Evolutionary conservation across 768 basidiomycete species (phyloP), one percentile per base, ranked within the genome.

Genomic region (Gloeopeniophorella convolvens): DNA sequence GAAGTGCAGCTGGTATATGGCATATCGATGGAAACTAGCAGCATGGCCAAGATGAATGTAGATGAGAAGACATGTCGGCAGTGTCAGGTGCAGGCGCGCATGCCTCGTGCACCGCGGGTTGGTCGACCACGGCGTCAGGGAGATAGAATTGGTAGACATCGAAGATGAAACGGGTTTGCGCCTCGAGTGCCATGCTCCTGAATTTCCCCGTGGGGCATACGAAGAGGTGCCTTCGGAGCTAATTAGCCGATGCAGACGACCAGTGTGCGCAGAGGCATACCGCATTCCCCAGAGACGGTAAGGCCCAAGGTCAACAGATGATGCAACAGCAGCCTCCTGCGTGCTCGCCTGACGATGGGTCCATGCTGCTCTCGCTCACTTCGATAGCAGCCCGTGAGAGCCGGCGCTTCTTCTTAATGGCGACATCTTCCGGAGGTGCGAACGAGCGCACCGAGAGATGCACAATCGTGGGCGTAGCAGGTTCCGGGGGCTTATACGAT

Each of bases 391-490:
- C 45, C n/a, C 65, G 59, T 26, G 68, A 58, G 7, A 62, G 61
- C 46, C 68, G 55, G 15, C 65, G 82, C 66, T 86, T 85, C 67
- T 77, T 79, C 32, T 74, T 61, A 3, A 70, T 62, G 12, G 73
- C 73, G 33, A 72, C 76, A 21, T 81, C 75, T 12, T 71, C 64
- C 2, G 75, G 68, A 3, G 74, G 73, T 1, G 74, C 73, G 48
- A 72, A 75, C 0, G 83, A 75, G 11, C 87, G 75, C 45, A 89
- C 76, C 26, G 84, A 85, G 31, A 89, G 71, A 60, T 89, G 86
- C 27, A 89, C 80, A 31, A 89, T 86, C 0, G 85, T 88, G 1
- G 80, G 72, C 1, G 63, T 40, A 0, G 56, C 48, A 1, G 65
- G 43, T 24, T 70, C 32, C 56, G 72, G 45, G n/a, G 61, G 61